A percentile compares a stretch with the other conserved stretches of the same genome.
Evolutionary conservation across 2,329 filamentous ascomycete species (phyloP).

Genomic region (Pseudogymnoascus sp.): DNA sequence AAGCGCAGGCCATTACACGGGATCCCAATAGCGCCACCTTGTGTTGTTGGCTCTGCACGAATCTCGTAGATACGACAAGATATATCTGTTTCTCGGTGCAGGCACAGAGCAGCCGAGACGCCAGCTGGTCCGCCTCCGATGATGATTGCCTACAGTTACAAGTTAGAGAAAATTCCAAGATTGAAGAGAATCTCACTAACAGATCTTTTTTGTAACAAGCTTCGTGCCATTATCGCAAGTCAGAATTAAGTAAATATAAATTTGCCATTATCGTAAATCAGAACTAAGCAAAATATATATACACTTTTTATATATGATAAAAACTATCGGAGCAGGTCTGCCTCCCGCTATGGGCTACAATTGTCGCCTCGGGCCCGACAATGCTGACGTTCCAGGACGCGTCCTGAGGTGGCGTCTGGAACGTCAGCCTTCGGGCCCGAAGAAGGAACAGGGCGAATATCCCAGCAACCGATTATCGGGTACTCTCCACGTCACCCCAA

Average conservation of each 20-base stretch:
- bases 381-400: background rate
- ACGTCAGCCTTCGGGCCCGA: background rate
- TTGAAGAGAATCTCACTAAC: background rate
- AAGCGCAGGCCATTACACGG: constrained; percentile 28
- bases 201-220: background rate
- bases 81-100: constrained; percentile 16
- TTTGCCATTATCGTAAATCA: background rate
- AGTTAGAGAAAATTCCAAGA: background rate
- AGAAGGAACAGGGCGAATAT: background rate
- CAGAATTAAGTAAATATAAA: background rate
- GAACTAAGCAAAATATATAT: background rate
- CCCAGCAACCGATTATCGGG: background rate
- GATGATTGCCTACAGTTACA: constrained; percentile 15
- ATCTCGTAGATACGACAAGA: constrained; percentile 26
- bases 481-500: background rate
- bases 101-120: constrained; percentile 15
- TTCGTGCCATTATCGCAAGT: background rate
- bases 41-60: constrained; percentile 24
- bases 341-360: background rate
- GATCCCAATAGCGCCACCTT: constrained; percentile 29
- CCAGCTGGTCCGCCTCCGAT: constrained; percentile 18
- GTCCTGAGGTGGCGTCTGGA: no score
- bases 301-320: background rate
- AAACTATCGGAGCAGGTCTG: background rate
- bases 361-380: background rate